Percentiles rank a stretch among this genome's conserved stretches.
phyloP scores from a whole-genome alignment of 257 asterid species.

The Jasminum sambac region DNA sequence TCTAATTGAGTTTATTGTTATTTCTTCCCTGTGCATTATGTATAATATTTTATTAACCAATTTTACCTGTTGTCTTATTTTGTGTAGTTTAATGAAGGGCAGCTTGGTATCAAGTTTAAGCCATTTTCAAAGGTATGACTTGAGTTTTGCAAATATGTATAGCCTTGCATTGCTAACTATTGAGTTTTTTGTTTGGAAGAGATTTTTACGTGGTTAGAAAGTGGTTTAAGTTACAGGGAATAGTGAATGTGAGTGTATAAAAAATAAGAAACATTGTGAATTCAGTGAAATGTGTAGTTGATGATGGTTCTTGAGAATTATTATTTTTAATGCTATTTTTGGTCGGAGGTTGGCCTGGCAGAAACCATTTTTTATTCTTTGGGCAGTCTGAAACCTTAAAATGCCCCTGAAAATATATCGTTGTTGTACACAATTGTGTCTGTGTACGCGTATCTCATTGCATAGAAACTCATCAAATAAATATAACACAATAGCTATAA shows the following conservation, averaged over 20 bases:
- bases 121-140: constrained; percentile 79
- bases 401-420: background rate
- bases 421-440: too few species aligned
- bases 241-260: too few species aligned
- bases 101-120: constrained; percentile 82
- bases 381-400: background rate
- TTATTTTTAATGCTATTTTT: background rate
- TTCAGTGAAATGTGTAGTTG: too few species aligned
- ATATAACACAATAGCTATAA: too few species aligned
- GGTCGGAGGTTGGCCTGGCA: background rate
- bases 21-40: constrained; percentile 1
- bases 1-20: constrained; percentile 2
- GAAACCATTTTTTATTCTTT: background rate
- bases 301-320: too few species aligned
- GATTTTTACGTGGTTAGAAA: too few species aligned
- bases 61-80: constrained; percentile 19
- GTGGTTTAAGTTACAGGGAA: too few species aligned
- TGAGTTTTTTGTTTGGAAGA: background rate
- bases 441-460: background rate
- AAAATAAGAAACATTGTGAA: too few species aligned
- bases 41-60: constrained; percentile 9
- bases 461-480: constrained; percentile 1
- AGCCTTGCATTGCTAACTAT: background rate
- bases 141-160: background rate
- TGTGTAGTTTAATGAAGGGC: constrained; percentile 73